phyloP scores from a whole-genome alignment of 2,329 filamentous ascomycete species.

The Albophoma yamanashiensis region DNA sequence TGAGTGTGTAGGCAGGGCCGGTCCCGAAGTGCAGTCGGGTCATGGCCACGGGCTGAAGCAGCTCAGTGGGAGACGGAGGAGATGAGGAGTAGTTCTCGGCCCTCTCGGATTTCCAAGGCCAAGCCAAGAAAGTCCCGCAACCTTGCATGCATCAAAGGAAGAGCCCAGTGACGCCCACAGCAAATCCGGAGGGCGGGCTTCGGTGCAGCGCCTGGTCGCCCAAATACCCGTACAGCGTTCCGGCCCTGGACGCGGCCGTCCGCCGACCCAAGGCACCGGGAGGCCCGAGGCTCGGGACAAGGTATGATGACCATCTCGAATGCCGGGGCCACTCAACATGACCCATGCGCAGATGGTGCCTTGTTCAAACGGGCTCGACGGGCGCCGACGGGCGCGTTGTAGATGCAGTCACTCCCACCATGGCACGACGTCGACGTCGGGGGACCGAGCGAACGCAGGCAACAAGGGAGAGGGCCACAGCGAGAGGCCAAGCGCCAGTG shows the following conservation, averaged over 20 bases:
- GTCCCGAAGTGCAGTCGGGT: not conserved
- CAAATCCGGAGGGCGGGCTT: not conserved
- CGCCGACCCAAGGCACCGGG: not conserved
- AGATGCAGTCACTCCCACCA: no score
- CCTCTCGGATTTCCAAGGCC: not conserved
- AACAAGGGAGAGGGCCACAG: not conserved
- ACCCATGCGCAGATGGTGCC: not conserved
- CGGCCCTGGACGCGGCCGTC: not conserved
- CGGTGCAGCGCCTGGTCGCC: not conserved
- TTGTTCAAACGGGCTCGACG: not conserved
- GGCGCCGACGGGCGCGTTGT: not conserved
- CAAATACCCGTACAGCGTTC: not conserved
- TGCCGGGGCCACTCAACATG: not conserved
- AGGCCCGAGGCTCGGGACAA: not conserved
- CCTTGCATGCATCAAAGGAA: not conserved
- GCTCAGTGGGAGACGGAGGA: not conserved
- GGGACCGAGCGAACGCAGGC: not conserved
- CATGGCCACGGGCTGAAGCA: not conserved
- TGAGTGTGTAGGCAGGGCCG: not conserved
- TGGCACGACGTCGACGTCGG: no score
- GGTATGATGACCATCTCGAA: not conserved
- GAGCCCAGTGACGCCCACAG: not conserved
- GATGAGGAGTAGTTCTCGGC: not conserved
- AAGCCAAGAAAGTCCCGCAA: not conserved
- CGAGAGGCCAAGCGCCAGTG: not conserved